Evolutionary conservation across 2,329 filamentous ascomycete species (phyloP), one percentile per base, ranked within the genome.

Genomic region (Apiospora malaysiana): DNA sequence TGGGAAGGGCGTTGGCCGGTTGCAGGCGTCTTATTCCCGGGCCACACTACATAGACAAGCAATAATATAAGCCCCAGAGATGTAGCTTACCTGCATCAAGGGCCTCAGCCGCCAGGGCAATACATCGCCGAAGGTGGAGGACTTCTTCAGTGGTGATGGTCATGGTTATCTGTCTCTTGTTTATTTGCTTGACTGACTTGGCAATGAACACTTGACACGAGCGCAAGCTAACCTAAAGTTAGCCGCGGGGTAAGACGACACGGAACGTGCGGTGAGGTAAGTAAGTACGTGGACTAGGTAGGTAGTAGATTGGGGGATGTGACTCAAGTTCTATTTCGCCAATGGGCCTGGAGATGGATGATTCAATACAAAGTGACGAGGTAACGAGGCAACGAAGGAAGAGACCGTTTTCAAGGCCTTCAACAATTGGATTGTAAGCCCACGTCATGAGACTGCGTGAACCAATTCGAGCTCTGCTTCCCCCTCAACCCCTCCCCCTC

Each of bases 91-190:
- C 78, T 2, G 78, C 71, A 0, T 74, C 74, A 1, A 75, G 73
- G 4, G 76, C 74, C 43, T 81, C 76, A 1, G 74, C 73, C 0
- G 80, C 79, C 0, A 81, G 70, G 4, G 75, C 79, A 51, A 81
- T 76, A 63, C 74, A 75, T 7, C 75, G 75, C 16, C 72, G 73
- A 51, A 76, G 73, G 59, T 76, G 74, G 2, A 51, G 9, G 5
- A 74, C 51, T 12, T 76, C 74, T 10, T 67, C 43, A 0, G 70
- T 25, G 18, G 21, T 45, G 2, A 68, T 63, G 9, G 56, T 40
- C 56, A 59, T 59, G 51, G 18, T 23, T 1, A 6, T 32, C 32
- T 32, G 32, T 32, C 32, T 32, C 6, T 18, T 56, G 4, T 51
- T 56, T 18, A 12, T 16, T 16, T 56, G 12, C 12, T 56, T 18